Evolutionary conservation across 345 rosid species (phyloP), one percentile per base, ranked within the genome.

Genomic region (Citrus mangshanensis): DNA sequence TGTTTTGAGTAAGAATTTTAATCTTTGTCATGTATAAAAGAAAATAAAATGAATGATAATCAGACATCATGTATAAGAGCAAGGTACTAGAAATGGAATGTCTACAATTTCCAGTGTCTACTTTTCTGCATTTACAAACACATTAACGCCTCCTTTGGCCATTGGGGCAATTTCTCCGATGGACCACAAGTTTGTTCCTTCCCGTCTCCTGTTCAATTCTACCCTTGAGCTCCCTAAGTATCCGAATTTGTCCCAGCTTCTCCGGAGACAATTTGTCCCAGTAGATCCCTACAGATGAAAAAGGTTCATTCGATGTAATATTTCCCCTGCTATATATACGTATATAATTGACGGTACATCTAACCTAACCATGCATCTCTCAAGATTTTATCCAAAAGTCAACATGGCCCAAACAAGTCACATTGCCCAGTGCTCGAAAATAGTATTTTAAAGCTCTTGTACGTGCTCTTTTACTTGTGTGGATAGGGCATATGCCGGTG

Each of bases 191-290:
- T 94, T 76, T 92, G 95, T 83, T 85, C 85, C 76, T 78, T 79
- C n/a, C 97, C 2, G 89, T 93, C 81, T 93, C 91, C 81, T 58
- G 72, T 79, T 92, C 98, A 54, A 93, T 84, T 79, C 81, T 81
- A 49, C 74, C 85, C 81, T 89, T 93, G 67, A 95, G 90, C 81
- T 95, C 92, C 87, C 93, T 89, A 18, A 95, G 88, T 85, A 95
- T 81, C 79, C 88, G 82, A 83, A 92, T 91, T 85, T 92, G 95
- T 74, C 86, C 86, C 62, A 95, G 86, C 84, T 93, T 93, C 85
- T 95, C 95, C 5, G 93, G 92, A 10, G 97, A 93, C 74, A 93
- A 69, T 85, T 89, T 91, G 58, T 92, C 94, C 95, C 97, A 92
- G 65, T 95, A 93, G 75, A 93, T 91, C 37, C 97, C 97, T 95